phyloP scores from a whole-genome alignment of 257 asterid species.

The Handroanthus guayacan region DNA sequence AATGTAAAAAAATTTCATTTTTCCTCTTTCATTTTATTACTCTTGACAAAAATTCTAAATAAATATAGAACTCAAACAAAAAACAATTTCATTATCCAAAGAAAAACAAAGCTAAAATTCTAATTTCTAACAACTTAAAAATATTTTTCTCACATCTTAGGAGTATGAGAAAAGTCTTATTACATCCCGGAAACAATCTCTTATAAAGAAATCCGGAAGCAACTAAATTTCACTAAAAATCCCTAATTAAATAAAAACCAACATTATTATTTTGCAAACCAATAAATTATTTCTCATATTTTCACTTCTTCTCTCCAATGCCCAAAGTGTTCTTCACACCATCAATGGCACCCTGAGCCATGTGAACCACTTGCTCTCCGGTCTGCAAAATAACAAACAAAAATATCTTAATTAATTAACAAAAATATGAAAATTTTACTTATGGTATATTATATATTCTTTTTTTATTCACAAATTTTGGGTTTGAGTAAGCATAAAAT shows the following conservation, averaged over 20 bases:
- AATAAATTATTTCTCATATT: background rate
- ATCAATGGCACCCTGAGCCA: constrained; percentile 79
- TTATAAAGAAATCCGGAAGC: background rate
- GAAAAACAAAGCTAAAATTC: background rate
- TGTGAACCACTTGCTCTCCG: constrained; percentile 58
- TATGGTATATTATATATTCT: background rate
- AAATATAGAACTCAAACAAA: background rate
- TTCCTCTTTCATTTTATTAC: background rate
- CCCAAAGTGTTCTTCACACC: constrained; percentile 82
- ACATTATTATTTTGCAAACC: background rate
- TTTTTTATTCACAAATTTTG: background rate
- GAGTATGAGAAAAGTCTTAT: constrained; percentile 21
- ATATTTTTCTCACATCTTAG: background rate
- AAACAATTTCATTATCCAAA: background rate
- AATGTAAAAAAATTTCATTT: background rate
- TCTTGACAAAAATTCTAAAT: background rate
- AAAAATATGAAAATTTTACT: too few species aligned
- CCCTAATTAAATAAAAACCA: background rate
- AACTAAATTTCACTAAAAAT: background rate
- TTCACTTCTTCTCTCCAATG: constrained; percentile 68
- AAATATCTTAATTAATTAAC: background rate
- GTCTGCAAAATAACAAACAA: constrained; percentile 43
- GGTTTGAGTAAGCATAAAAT: background rate
- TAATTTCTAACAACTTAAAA: background rate
- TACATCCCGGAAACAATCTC: background rate